Evolutionary conservation across 2,329 filamentous ascomycete species (phyloP), one percentile per base, ranked within the genome.

Genomic region (Pyrenophora graminea): DNA sequence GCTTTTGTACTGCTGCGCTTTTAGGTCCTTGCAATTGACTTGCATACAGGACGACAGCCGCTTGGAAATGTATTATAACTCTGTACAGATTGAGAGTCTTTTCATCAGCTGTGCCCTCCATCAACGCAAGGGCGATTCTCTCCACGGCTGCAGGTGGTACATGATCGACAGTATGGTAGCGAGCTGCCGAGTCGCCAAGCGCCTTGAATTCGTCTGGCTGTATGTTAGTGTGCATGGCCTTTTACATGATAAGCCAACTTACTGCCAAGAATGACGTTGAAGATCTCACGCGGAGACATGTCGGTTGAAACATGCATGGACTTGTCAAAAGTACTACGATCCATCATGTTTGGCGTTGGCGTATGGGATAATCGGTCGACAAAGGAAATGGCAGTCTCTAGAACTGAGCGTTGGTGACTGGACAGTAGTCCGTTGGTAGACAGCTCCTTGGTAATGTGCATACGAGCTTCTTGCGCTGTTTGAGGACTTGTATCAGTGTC

Each of bases 61-160:
- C 67, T 40, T 68, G 67, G 38, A 66, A 68, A 48, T 71, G 68
- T 12, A 71, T 57, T 23, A 70, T 62, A 12, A 72, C 61, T 34
- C 67, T 67, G 53, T 67, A 71, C 30, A 69, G 43, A 4, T 58
- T 60, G 9, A 68, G 56, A 1, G 66, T 71, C 23, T 58, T 62
- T 36, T 70, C 63, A 36, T 69, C 64, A 2, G 56, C 66, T 12
- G 45, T 63, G 17, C 62, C 62, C 39, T 69, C 64, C 51, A 70
- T 58, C 38, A 72, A 50, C 6, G 58, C 58, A 30, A 70, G 55
- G 12, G 60, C 63, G 18, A 71, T 71, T 18, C 58, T 58, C 39
- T 70, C 66, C 15, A 70, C 49, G 2, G 67, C 63, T 32, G 62
- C 64, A n/a, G 63, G 48, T 6, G 64, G 64, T n/a, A 72, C 58